These are phyloP conservation scores for Spirogloea muscicola DNA, from an alignment of 139 green algal species.

Conservation along the genomic window DNA sequence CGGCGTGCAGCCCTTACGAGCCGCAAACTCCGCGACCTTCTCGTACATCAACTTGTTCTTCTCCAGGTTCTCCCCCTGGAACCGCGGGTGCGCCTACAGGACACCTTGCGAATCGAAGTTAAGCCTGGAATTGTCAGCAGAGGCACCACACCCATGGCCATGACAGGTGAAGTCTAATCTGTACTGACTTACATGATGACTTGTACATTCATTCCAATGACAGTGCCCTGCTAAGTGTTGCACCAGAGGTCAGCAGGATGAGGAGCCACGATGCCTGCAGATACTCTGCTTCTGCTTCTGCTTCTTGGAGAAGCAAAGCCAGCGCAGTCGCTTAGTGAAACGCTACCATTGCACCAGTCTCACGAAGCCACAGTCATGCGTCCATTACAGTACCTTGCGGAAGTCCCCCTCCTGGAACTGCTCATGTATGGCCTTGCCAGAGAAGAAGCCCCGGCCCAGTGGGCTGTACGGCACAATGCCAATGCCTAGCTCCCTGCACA, in stretches of 20 bases:
- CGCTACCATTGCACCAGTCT: no score
- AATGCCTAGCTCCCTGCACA: conserved; percentile 65
- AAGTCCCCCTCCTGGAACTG: conserved; percentile 7
- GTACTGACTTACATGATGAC: no score
- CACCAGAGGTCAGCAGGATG: no score
- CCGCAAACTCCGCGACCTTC: conserved; percentile 54
- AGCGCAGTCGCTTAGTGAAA: no score
- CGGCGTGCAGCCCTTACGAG: conserved; percentile 59
- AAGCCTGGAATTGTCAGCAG: conserved; percentile 14
- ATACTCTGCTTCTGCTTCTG: no score
- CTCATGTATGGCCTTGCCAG: conserved; percentile 37
- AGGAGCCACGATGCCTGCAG: no score
- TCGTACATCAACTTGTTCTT: conserved; percentile 68
- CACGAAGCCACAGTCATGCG: no score
- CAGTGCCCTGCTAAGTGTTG: no score
- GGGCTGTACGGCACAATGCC: conserved; percentile 69
- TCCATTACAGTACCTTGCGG: conserved; percentile 5
- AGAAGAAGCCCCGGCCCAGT: conserved; percentile 64
- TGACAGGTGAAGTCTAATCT: background rate
- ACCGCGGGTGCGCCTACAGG: conserved; percentile 35
- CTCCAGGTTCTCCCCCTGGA: conserved; percentile 42
- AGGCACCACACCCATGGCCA: background rate
- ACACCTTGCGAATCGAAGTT: conserved; percentile 51
- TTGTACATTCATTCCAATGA: no score
- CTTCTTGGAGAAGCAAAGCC: no score